These are phyloP conservation scores for Capsicum baccatum DNA, from an alignment of 257 asterid genomes.

Conservation along the genomic window DNA sequence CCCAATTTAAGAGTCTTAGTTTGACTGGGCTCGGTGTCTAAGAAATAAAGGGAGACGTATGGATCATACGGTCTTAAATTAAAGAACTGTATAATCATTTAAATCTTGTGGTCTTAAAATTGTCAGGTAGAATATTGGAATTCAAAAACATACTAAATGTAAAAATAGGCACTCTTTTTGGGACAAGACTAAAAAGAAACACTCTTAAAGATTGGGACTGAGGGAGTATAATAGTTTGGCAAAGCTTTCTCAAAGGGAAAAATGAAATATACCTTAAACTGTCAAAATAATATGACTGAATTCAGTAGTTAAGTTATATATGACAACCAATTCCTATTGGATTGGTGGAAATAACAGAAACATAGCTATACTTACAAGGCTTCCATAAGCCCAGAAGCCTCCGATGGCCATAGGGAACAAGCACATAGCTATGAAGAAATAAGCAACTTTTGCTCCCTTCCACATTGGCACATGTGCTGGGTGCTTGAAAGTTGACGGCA, in stretches of 20 bases:
- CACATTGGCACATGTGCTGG: constrained; percentile 98
- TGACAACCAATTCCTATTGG: neutral
- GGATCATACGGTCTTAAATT: too few relatives aligned
- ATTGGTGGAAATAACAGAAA: neutral
- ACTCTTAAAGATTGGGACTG: too few relatives aligned
- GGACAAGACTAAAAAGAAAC: too few relatives aligned
- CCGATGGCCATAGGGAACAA: constrained; percentile 92
- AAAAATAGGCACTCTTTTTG: too few relatives aligned
- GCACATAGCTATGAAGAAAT: constrained; percentile 82
- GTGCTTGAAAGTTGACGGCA: constrained; percentile 98
- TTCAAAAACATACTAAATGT: too few relatives aligned
- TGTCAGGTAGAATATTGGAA: too few relatives aligned
- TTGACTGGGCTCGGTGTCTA: too few relatives aligned
- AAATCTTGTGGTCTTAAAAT: too few relatives aligned
- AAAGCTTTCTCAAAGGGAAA: constrained; percentile 2
- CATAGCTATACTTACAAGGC: constrained; percentile 65
- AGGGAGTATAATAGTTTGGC: neutral
- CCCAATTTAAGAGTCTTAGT: too few relatives aligned
- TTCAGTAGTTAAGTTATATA: neutral
- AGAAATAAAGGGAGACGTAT: too few relatives aligned
- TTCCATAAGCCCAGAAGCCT: constrained; percentile 98
- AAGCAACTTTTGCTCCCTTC: constrained; percentile 96
- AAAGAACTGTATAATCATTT: too few relatives aligned
- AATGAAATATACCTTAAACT: neutral
- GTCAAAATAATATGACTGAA: neutral